Conservation (phyloP, 2,329 filamentous ascomycete species). For the Colletotrichum tropicicola region DNA sequence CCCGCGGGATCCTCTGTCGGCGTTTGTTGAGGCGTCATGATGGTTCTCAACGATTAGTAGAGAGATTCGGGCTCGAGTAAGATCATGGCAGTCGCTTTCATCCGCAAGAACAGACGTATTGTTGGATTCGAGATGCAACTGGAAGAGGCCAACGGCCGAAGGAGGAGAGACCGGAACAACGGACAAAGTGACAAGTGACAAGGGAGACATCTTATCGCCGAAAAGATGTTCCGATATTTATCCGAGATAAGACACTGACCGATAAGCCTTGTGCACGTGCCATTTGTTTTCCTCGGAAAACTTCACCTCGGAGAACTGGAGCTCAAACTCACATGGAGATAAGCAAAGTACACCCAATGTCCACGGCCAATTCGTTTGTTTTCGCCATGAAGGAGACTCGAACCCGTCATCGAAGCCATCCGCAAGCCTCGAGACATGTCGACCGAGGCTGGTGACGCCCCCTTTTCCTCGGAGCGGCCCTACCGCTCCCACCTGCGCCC, state of each 20-base stretch:
- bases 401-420: accelerated
- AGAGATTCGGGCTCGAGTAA: no score
- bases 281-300: neutral
- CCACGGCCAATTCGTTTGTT: neutral
- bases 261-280: neutral
- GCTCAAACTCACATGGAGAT: neutral
- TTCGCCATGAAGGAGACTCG: neutral
- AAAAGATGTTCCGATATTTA: no score
- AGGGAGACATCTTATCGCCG: no score
- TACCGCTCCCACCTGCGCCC: constrained; percentile 70
- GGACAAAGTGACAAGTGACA: neutral
- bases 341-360: neutral
- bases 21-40: no score
- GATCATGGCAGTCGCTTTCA: no score
- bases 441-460: neutral
- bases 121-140: neutral
- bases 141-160: neutral
- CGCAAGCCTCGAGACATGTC: neutral
- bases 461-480: constrained; percentile 48
- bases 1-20: no score
- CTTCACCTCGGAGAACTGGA: neutral
- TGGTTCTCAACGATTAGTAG: no score
- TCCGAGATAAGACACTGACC: accelerated
- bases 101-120: no score
- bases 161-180: neutral